These are phyloP conservation scores for Tranzscheliella williamsii DNA, from an alignment of 1,284 basidiomycete genomes.

Conservation along the genomic window DNA sequence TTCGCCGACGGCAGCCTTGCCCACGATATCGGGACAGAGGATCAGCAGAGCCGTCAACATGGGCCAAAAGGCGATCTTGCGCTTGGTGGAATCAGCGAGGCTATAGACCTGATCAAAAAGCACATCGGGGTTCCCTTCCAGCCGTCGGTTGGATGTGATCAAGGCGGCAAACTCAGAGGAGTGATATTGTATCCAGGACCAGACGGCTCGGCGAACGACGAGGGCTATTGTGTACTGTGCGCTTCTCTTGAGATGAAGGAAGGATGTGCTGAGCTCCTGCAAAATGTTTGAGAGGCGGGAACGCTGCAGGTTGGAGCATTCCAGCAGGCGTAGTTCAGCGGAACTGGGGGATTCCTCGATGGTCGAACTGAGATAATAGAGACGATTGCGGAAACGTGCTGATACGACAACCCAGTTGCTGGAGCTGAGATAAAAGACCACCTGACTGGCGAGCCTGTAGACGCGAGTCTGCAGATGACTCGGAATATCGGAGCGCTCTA, in stretches of 20 bases:
- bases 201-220: constrained; percentile 77
- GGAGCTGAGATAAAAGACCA: constrained; percentile 84
- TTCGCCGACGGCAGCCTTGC: constrained; percentile 62
- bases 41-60: constrained; percentile 76
- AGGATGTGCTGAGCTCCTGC: constrained; percentile 76
- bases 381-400: constrained; percentile 73
- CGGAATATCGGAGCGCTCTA: constrained; percentile 29
- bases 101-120: constrained; percentile 59
- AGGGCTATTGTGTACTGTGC: constrained; percentile 74
- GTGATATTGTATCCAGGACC: constrained; percentile 88
- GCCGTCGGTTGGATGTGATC: constrained; percentile 63
- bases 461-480: constrained; percentile 52
- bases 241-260: constrained; percentile 79
- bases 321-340: constrained; percentile 72
- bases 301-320: constrained; percentile 63
- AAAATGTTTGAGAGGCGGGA: constrained; percentile 51
- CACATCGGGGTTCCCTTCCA: constrained; percentile 59
- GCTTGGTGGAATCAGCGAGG: constrained; percentile 63
- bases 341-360: constrained; percentile 66
- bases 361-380: constrained; percentile 68
- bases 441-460: constrained; percentile 67
- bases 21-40: constrained; percentile 75
- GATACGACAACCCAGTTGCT: constrained; percentile 86
- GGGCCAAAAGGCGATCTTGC: constrained; percentile 75
- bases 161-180: constrained; percentile 79